A percentile compares a stretch with the other conserved stretches of the same genome.
These are phyloP conservation scores for Buddleja alternifolia DNA, from an alignment of 257 asterid species.

Conservation along the genomic window DNA sequence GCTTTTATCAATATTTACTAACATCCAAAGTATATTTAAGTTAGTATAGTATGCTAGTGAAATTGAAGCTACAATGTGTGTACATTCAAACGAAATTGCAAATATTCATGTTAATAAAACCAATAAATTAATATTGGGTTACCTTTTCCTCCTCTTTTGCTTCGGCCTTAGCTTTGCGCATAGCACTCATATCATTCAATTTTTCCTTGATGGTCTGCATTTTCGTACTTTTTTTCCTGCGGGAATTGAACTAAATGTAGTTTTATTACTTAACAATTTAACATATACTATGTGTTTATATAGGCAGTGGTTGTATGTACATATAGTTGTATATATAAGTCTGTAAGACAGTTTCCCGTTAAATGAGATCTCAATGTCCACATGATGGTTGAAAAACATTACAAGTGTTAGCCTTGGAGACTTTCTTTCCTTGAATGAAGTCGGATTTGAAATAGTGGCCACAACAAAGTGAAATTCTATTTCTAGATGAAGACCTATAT, in stretches of 20 bases:
- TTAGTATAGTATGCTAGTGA: no score
- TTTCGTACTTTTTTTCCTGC: no score
- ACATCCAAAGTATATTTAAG: no score
- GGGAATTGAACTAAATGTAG: no score
- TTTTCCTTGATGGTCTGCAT: conserved; percentile 70
- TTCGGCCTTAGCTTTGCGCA: conserved; percentile 55
- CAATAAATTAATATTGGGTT: no score
- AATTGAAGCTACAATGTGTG: no score
- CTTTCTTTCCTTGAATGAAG: neutral
- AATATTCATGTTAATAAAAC: no score
- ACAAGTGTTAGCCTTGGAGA: conserved; percentile 29
- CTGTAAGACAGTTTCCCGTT: neutral
- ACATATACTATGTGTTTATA: conserved; percentile 11
- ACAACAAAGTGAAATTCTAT: neutral
- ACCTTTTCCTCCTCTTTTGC: conserved; percentile 56
- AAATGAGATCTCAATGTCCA: conserved; percentile 17
- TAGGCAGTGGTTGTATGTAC: neutral
- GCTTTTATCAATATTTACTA: no score
- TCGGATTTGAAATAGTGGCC: neutral
- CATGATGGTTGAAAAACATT: conserved; percentile 8
- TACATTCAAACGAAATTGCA: no score
- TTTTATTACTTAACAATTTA: no score
- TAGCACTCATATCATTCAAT: conserved; percentile 42
- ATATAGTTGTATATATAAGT: no score
- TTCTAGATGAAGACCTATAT: no score